phyloP scores from a whole-genome alignment of 164 flowering plant genomes.

The Annona cherimola region DNA sequence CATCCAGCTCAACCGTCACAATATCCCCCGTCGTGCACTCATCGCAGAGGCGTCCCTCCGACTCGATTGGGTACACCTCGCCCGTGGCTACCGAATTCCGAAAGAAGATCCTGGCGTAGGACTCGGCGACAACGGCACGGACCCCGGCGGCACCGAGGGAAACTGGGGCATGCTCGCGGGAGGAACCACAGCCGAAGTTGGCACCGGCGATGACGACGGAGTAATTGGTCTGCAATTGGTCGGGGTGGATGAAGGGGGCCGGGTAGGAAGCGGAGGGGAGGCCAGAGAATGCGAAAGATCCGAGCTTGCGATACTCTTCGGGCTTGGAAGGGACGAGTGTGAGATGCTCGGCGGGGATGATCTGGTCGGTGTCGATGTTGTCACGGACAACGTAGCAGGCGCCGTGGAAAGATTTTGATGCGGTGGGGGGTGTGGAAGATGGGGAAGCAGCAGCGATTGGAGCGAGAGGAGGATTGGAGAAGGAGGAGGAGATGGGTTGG shows the following conservation, averaged over 20 bases:
- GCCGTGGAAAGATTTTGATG: conserved; percentile 65
- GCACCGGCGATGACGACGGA: conserved; percentile 72
- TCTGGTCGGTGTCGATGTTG: conserved; percentile 97
- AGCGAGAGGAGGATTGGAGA: neutral
- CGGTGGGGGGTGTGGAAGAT: conserved; percentile 5
- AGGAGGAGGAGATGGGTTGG: neutral
- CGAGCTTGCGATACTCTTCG: conserved; percentile 85
- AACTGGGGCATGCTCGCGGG: conserved; percentile 98
- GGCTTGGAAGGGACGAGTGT: conserved; percentile 95
- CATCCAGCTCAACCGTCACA: conserved; percentile 64
- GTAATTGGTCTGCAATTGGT: conserved; percentile 46
- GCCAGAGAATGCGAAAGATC: conserved; percentile 76
- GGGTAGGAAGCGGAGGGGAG: conserved; percentile 58
- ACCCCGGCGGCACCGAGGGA: conserved; percentile 88
- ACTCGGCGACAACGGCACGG: conserved; percentile 83
- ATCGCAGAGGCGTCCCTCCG: conserved; percentile 74
- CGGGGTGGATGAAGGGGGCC: conserved; percentile 59
- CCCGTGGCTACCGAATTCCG: conserved; percentile 93
- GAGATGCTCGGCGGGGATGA: conserved; percentile 95
- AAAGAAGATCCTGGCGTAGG: conserved; percentile 91
- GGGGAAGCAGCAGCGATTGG: conserved; percentile 13
- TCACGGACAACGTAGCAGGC: conserved; percentile 84
- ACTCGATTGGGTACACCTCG: conserved; percentile 85
- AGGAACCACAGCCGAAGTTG: conserved; percentile 96
- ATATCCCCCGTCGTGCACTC: conserved; percentile 87